Percentiles rank a stretch among this genome's conserved stretches.
These are phyloP conservation scores for Thalassiosira gravida DNA, from an alignment of 352 stramenopile genomes.

Conservation along the genomic window DNA sequence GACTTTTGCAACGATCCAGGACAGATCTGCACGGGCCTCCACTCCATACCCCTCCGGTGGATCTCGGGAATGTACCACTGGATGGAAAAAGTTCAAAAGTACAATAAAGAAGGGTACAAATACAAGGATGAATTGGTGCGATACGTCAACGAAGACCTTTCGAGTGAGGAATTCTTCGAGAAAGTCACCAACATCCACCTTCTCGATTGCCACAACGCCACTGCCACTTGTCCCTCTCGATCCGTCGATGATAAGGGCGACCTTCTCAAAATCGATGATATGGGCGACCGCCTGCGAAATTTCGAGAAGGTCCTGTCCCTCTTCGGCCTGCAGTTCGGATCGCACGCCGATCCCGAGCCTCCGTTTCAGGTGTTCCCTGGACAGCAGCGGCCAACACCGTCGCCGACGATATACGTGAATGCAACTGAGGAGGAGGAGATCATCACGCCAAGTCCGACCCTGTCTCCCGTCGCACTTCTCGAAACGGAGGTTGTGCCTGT, in stretches of 20 bases:
- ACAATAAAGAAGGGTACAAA: conserved; percentile 55
- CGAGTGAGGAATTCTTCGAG: conserved; percentile 61
- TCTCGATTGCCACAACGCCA: conserved; percentile 48
- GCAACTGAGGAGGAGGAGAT: neutral
- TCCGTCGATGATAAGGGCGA: too few relatives aligned
- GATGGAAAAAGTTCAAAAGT: conserved; percentile 54
- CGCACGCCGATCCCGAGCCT: conserved; percentile 39
- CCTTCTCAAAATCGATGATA: conserved; percentile 41
- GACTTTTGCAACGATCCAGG: conserved; percentile 51
- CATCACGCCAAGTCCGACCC: conserved; percentile 21
- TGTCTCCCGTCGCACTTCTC: neutral
- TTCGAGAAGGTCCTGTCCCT: conserved; percentile 60
- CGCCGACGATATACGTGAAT: conserved; percentile 16
- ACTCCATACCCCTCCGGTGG: conserved; percentile 64
- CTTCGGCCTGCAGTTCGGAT: conserved; percentile 56
- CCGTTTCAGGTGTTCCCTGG: conserved; percentile 51
- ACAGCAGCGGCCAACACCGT: conserved; percentile 32
- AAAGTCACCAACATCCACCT: conserved; percentile 63
- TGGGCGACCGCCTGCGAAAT: conserved; percentile 39
- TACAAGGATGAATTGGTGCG: conserved; percentile 57
- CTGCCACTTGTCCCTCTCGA: too few relatives aligned
- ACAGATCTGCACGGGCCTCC: conserved; percentile 43
- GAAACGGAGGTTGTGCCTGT: conserved; percentile 38
- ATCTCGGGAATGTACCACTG: conserved; percentile 66
- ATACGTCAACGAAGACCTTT: conserved; percentile 63